Conservation (phyloP, 2,329 filamentous ascomycete species). For the Colletotrichum paranaense region DNA sequence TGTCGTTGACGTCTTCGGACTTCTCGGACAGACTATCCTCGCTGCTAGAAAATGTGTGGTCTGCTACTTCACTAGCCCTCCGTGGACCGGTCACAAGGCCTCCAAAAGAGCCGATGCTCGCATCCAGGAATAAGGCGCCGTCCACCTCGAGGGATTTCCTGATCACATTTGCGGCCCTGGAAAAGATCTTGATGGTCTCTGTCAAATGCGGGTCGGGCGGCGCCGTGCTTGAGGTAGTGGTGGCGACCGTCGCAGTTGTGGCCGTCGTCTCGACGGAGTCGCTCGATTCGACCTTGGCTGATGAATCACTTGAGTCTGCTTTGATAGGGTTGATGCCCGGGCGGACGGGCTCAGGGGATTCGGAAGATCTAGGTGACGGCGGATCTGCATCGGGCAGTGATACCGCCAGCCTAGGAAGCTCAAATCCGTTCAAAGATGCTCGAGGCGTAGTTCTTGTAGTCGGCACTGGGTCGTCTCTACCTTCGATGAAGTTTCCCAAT, state of each 20-base stretch:
- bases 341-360: background rate
- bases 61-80: constrained; percentile 28
- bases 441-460: constrained; percentile 4
- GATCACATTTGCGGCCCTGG: constrained; percentile 56
- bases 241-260: constrained; percentile 21
- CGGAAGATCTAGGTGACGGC: background rate
- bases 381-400: constrained; percentile 1
- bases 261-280: constrained; percentile 31
- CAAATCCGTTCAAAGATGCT: constrained; percentile 8
- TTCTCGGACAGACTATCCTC: constrained; percentile 37
- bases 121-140: constrained; percentile 35
- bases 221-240: constrained; percentile 30
- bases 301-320: background rate
- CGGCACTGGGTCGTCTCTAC: constrained; percentile 35
- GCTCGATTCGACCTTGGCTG: constrained; percentile 26
- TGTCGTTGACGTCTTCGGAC: constrained; percentile 18
- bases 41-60: constrained; percentile 38
- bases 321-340: constrained; percentile 28
- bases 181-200: constrained; percentile 46
- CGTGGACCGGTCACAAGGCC: constrained; percentile 40
- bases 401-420: background rate
- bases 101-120: constrained; percentile 42
- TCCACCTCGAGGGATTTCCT: constrained; percentile 51
- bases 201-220: constrained; percentile 33
- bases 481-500: constrained; percentile 50